A percentile compares a stretch with the other conserved stretches of the same genome.
Evolutionary conservation across 192 early-diverging fungal species (phyloP).

Genomic region (Backusella parvicylindrica): DNA sequence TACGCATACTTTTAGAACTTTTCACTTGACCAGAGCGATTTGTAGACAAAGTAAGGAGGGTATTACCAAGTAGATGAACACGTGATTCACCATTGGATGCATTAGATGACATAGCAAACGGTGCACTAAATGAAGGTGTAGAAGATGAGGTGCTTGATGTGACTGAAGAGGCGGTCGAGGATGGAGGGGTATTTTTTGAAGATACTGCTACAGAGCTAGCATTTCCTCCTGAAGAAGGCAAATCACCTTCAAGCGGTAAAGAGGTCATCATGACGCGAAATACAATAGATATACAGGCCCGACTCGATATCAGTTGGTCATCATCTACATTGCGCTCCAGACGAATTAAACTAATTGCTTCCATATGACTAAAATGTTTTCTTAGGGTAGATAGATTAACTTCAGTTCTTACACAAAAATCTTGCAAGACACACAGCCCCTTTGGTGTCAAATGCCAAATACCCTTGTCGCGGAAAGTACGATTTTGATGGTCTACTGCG

Average conservation of each 20-base stretch:
- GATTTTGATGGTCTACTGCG: slow-evolving; percentile 37
- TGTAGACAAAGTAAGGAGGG: not conserved
- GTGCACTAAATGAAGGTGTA: slow-evolving; percentile 2
- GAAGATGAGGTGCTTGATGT: slow-evolving; percentile 11
- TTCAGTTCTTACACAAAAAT: slow-evolving; percentile 26
- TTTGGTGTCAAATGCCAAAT: slow-evolving; percentile 48
- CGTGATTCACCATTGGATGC: not conserved
- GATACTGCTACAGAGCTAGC: not conserved
- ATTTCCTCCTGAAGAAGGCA: not conserved
- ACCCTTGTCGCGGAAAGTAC: slow-evolving; percentile 34
- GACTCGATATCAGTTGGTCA: slow-evolving; percentile 38
- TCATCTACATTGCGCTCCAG: slow-evolving; percentile 46
- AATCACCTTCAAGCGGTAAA: slow-evolving; percentile 30
- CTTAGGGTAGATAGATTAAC: slow-evolving; percentile 15
- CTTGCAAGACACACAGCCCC: slow-evolving; percentile 43
- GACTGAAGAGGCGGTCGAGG: not conserved
- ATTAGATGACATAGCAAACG: slow-evolving; percentile 11
- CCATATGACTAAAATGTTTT: slow-evolving; percentile 13
- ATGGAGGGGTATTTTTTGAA: not conserved
- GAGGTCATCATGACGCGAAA: slow-evolving; percentile 43
- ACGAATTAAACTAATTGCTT: slow-evolving; percentile 28
- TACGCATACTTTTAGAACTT: slow-evolving; percentile 1
- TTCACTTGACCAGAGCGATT: not conserved
- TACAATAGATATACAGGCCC: slow-evolving; percentile 32
- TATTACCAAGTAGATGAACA: slow-evolving; percentile 3